Percentiles rank a stretch among this genome's conserved stretches.
phyloP scores from a whole-genome alignment of 306 rosid genomes.

The Prunus campanulata region DNA sequence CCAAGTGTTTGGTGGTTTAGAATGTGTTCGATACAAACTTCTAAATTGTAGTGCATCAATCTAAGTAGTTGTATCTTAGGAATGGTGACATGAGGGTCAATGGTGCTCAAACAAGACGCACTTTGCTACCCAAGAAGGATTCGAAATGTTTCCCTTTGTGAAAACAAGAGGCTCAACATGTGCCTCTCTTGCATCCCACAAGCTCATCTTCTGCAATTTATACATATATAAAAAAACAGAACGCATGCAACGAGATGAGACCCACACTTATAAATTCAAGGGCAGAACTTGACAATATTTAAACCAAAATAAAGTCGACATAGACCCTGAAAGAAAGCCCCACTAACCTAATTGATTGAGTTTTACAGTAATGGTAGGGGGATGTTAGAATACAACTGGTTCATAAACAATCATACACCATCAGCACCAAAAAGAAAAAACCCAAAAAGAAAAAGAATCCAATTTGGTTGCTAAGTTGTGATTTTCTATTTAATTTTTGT shows the following conservation, averaged over 20 bases:
- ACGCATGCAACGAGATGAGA: background rate
- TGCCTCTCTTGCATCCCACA: background rate
- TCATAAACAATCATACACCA: background rate
- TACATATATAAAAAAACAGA: background rate
- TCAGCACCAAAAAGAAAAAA: background rate
- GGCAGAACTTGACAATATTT: background rate
- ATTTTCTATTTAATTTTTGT: no score
- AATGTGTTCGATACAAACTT: background rate
- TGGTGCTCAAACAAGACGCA: background rate
- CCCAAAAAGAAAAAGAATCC: background rate
- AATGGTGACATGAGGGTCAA: background rate
- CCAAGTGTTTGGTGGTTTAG: background rate
- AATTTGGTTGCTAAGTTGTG: no score
- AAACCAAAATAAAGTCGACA: background rate
- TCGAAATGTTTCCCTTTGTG: background rate
- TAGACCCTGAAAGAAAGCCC: background rate
- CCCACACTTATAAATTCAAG: no score
- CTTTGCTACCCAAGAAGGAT: background rate
- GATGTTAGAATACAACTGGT: background rate
- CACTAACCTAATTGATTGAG: background rate
- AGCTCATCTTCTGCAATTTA: background rate
- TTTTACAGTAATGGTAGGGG: background rate
- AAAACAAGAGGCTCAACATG: background rate
- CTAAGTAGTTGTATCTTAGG: background rate
- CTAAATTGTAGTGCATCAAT: background rate